Conservation (phyloP, 2,329 filamentous ascomycete species). For the Aspergillus ruber region DNA sequence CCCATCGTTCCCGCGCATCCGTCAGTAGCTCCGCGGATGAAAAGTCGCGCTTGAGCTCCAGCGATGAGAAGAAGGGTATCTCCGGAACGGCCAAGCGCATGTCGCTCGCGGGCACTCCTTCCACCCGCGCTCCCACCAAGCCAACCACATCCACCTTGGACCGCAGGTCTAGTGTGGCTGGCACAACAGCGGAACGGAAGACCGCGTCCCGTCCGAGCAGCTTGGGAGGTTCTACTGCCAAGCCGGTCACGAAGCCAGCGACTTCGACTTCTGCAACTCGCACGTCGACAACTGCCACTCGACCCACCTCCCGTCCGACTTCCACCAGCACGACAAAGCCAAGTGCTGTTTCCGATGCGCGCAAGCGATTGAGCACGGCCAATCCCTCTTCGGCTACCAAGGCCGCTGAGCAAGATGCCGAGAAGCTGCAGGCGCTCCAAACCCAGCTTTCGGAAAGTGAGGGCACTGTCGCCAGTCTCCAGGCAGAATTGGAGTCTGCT, state of each 20-base stretch:
- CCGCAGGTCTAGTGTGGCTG: constrained; percentile 33
- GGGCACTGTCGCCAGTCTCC: constrained; percentile 26
- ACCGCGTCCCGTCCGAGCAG: constrained; percentile 13
- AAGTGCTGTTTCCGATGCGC: constrained; percentile 18
- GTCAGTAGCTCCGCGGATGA: constrained; percentile 41
- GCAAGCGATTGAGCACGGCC: constrained; percentile 33
- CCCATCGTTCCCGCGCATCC: constrained; percentile 37
- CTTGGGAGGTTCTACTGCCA: constrained; percentile 17
- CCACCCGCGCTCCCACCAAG: constrained; percentile 29
- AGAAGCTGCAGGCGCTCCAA: constrained; percentile 30
- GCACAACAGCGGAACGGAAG: constrained; percentile 28
- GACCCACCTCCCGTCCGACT: constrained; percentile 5
- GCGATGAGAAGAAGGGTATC: constrained; percentile 40
- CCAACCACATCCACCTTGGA: constrained; percentile 28
- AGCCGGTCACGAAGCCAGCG: constrained; percentile 18
- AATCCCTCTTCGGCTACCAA: constrained; percentile 22
- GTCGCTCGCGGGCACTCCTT: constrained; percentile 36
- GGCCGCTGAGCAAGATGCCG: constrained; percentile 20
- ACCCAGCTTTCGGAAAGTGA: constrained; percentile 32
- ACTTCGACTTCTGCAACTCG: constrained; percentile 20
- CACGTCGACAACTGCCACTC: constrained; percentile 14
- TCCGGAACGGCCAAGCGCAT: constrained; percentile 39
- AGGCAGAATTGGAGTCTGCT: constrained; percentile 26
- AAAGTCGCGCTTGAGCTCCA: constrained; percentile 37
- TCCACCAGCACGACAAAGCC: constrained; percentile 11